Evolutionary conservation across 2,329 filamentous ascomycete genomes (phyloP), one percentile per base, ranked within the genome.

Genomic region (Verticillium dahliae): DNA sequence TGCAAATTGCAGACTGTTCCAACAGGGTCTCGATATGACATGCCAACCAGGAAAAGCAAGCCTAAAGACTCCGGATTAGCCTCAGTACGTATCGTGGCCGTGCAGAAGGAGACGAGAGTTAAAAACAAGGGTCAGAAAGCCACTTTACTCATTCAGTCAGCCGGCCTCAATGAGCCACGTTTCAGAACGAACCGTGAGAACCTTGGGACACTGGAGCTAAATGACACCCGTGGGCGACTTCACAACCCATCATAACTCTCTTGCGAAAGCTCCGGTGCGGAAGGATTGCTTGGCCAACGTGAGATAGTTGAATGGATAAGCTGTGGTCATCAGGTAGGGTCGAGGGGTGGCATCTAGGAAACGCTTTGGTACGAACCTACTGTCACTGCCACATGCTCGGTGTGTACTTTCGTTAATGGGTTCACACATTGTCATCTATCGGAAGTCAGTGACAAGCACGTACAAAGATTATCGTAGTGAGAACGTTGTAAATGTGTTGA

Each of bases 271-370:
- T 91, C 79, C 73, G 84, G 88, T 90, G 85, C 75, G 88, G 84
- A 82, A 91, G 89, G 79, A 84, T 86, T 83, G 84, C 86, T 89
- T 80, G 88, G 87, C 80, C 73, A 78, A 77, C 75, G 82, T 80
- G 82, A 81, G 74, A 80, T 89, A 82, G 85, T 88, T 83, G 87
- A 90, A 90, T 90, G 87, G 87, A 90, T 89, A 87, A 86, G 86
- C 87, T 86, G 73, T 81, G 80, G 77, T 85, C 83, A 85, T 85
- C 83, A 84, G 45, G 45, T 50, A 50, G 45, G 45, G 18, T 50
- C 18, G 45, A 50, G n/a, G n/a, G 4, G 34, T 15, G 22, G 1
- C 13, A 6, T 2, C n/a, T 14, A 4, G 22, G n/a, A n/a, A 34
- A 45, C 7, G 27, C 27, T 27, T 27, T 27, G 27, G 27, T 27